phyloP scores from a whole-genome alignment of 768 basidiomycete species.

The Naganishia randhawae region DNA sequence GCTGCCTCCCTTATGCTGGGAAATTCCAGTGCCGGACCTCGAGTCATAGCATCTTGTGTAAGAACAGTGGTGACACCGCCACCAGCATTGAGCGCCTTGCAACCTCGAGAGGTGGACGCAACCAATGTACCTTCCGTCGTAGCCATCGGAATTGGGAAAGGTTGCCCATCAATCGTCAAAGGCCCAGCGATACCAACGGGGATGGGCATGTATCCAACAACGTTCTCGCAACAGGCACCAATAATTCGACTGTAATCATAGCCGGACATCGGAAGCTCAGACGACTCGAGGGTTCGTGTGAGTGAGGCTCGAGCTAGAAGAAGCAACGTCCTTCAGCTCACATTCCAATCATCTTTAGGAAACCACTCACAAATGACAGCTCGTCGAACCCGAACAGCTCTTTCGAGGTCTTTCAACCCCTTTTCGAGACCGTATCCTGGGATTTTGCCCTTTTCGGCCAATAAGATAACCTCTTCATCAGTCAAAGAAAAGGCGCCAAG shows the following conservation, averaged over 20 bases:
- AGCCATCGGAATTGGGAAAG: conserved; percentile 94
- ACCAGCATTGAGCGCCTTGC: conserved; percentile 93
- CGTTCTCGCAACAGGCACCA: conserved; percentile 98
- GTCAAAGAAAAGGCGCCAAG: conserved; percentile 57
- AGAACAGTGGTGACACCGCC: conserved; percentile 94
- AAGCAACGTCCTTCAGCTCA: conserved; percentile 51
- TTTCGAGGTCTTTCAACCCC: conserved; percentile 77
- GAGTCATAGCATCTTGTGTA: conserved; percentile 91
- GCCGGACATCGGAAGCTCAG: conserved; percentile 72
- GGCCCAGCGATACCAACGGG: conserved; percentile 97
- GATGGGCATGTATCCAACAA: conserved; percentile 92
- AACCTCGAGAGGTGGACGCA: conserved; percentile 93
- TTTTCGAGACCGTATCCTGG: conserved; percentile 94
- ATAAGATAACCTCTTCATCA: conserved; percentile 85
- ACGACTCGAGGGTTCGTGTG: conserved; percentile 77
- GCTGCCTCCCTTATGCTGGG: conserved; percentile 74
- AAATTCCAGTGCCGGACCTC: conserved; percentile 97
- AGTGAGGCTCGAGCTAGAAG: conserved; percentile 64
- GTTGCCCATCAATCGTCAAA: conserved; percentile 77
- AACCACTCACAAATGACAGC: conserved; percentile 73
- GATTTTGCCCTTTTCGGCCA: conserved; percentile 87
- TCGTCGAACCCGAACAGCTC: conserved; percentile 80
- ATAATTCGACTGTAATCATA: conserved; percentile 93
- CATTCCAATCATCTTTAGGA: not conserved
- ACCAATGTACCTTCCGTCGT: conserved; percentile 99